Evolutionary conservation across 2,329 filamentous ascomycete species (phyloP).

Genomic region (Ceratocystis diversiconidia): DNA sequence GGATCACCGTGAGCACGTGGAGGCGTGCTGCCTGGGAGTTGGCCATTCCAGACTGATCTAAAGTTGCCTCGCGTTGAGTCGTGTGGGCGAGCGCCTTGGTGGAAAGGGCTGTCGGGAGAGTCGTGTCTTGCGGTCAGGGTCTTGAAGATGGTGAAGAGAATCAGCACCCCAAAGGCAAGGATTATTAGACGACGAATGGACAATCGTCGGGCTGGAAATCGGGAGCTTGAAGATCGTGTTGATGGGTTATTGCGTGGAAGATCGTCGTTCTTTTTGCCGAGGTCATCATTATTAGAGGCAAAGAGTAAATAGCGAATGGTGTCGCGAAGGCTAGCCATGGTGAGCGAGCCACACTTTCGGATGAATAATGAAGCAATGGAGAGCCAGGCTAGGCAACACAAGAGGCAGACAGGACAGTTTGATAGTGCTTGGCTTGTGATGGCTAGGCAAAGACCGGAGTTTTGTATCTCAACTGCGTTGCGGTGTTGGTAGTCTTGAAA

Average conservation of each 20-base stretch:
- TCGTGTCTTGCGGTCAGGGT: constrained; percentile 6
- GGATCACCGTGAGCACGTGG: constrained; percentile 4
- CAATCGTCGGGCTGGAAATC: constrained; percentile 32
- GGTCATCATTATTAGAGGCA: constrained; percentile 39
- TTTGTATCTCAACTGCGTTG: background rate
- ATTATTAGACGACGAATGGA: constrained; percentile 38
- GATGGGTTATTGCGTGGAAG: constrained; percentile 24
- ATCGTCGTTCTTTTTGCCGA: constrained; percentile 49
- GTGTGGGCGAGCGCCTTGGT: constrained; percentile 7
- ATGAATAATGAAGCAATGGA: background rate
- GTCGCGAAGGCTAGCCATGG: constrained; percentile 12
- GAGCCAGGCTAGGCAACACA: background rate
- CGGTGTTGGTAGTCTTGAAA: background rate
- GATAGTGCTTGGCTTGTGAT: background rate
- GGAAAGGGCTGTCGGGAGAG: constrained; percentile 15
- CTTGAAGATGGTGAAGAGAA: constrained; percentile 3
- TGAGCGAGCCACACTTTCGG: background rate
- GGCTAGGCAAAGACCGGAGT: too few species aligned
- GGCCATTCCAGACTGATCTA: background rate
- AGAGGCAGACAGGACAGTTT: background rate
- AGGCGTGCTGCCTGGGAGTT: constrained; percentile 14
- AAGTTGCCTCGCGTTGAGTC: background rate
- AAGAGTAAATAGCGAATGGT: constrained; percentile 24
- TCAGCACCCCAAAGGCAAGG: constrained; percentile 28
- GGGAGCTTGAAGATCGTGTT: constrained; percentile 26